A percentile compares a stretch with the other conserved stretches of the same genome.
Evolutionary conservation across 257 asterid species (phyloP).

Genomic region (Nicotiana otophora): DNA sequence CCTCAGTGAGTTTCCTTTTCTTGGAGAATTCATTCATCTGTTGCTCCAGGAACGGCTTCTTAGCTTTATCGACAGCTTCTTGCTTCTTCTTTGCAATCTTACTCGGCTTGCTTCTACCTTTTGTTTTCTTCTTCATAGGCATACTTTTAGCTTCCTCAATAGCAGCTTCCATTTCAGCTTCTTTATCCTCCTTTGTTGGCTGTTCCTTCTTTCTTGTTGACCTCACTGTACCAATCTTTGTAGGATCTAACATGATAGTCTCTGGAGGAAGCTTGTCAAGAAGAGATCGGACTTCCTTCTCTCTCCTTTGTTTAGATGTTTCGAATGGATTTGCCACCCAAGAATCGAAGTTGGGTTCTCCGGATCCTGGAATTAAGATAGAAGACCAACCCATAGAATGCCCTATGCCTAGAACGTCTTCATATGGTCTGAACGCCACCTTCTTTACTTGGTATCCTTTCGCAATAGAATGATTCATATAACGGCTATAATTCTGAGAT

Average conservation of each 20-base stretch:
- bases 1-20: slow-evolving; percentile 56
- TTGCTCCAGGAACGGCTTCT: slow-evolving; percentile 53
- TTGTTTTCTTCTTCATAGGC: slow-evolving; percentile 66
- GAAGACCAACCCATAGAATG: slow-evolving; percentile 95
- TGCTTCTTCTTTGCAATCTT: slow-evolving; percentile 66
- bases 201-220: slow-evolving; percentile 46
- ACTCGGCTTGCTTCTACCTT: slow-evolving; percentile 88
- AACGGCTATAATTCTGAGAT: slow-evolving; percentile 50
- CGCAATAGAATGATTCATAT: slow-evolving; percentile 71
- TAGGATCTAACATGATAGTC: slow-evolving; percentile 91
- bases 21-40: slow-evolving; percentile 20
- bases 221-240: slow-evolving; percentile 77
- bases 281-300: slow-evolving; percentile 77
- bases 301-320: slow-evolving; percentile 75
- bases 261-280: slow-evolving; percentile 96
- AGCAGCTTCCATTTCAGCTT: slow-evolving; percentile 63
- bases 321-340: slow-evolving; percentile 92
- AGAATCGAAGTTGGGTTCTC: slow-evolving; percentile 86
- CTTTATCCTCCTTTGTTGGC: slow-evolving; percentile 45
- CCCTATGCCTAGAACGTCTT: slow-evolving; percentile 84
- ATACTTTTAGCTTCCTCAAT: slow-evolving; percentile 50
- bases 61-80: slow-evolving; percentile 62
- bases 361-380: slow-evolving; percentile 57
- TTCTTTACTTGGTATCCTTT: slow-evolving; percentile 78
- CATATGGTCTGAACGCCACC: slow-evolving; percentile 70